These are phyloP conservation scores for Pittosporum tobira DNA, from an alignment of 129 eudicot species.

Conservation along the genomic window DNA sequence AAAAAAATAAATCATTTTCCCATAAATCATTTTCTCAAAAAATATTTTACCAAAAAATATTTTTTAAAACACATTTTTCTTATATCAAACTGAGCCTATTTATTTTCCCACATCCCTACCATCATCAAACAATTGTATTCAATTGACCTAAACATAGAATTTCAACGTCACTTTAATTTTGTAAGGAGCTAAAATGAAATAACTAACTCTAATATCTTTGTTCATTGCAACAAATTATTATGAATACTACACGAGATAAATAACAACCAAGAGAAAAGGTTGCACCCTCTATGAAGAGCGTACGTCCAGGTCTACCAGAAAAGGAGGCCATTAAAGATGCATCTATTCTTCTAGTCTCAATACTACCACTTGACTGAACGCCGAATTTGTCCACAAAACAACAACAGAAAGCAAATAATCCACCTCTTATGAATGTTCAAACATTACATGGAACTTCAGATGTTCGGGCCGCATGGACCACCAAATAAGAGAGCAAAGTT, in stretches of 20 bases:
- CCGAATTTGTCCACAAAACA: not conserved
- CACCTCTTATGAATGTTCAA: not conserved
- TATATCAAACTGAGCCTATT: too few relatives aligned
- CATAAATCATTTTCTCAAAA: too few relatives aligned
- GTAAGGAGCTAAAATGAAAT: too few relatives aligned
- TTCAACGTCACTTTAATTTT: not conserved
- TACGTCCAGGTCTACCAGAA: too few relatives aligned
- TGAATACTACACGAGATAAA: not conserved
- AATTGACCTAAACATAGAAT: not conserved
- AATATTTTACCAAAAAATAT: too few relatives aligned
- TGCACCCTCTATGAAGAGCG: too few relatives aligned
- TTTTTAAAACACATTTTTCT: too few relatives aligned
- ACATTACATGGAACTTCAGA: not conserved
- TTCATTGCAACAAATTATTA: conserved; percentile 10
- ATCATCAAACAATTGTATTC: not conserved
- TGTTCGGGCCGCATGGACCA: not conserved
- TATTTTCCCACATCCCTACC: too few relatives aligned
- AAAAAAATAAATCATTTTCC: too few relatives aligned
- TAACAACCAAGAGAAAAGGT: not conserved
- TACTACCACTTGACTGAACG: not conserved
- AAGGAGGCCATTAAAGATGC: not conserved
- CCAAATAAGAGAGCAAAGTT: not conserved
- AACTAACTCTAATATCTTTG: not conserved
- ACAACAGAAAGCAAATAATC: conserved; percentile 4
- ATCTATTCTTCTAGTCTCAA: conserved; percentile 3